phyloP scores from a whole-genome alignment of 202 grass and related monocot genomes.

The Zizania palustris region DNA sequence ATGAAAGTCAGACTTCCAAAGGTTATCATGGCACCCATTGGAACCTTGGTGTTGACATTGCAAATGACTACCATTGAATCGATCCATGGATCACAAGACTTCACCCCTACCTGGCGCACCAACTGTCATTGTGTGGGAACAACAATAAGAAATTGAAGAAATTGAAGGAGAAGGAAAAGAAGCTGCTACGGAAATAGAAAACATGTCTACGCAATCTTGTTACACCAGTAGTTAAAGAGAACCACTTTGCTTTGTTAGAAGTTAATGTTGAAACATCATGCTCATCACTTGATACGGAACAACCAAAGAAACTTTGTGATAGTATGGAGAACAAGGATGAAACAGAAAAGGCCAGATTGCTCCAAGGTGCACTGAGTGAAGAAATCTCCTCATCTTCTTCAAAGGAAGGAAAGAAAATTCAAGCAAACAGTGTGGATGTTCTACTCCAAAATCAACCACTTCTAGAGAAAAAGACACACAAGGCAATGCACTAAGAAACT shows the following conservation, averaged over 20 bases:
- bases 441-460: constrained; percentile 44
- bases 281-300: constrained; percentile 62
- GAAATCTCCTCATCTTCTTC: constrained; percentile 37
- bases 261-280: constrained; percentile 78
- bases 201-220: constrained; percentile 62
- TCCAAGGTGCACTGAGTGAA: constrained; percentile 55
- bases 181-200: constrained; percentile 87
- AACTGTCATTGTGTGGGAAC: too few species aligned
- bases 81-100: too few species aligned
- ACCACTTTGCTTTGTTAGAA: constrained; percentile 54
- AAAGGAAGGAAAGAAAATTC: constrained; percentile 50
- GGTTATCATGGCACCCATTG: too few species aligned
- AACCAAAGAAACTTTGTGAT: constrained; percentile 65
- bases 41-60: too few species aligned
- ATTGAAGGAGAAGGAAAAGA: constrained; percentile 96
- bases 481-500: constrained; percentile 41
- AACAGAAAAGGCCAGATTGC: constrained; percentile 56
- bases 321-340: constrained; percentile 66
- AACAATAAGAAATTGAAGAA: too few species aligned
- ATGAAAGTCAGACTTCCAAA: too few species aligned
- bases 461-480: constrained; percentile 27
- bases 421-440: constrained; percentile 39
- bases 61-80: too few species aligned
- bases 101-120: too few species aligned
- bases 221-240: constrained; percentile 44